These are phyloP conservation scores for Gamsiella multidivaricata DNA, from an alignment of 192 early-diverging fungal species.

Conservation along the genomic window DNA sequence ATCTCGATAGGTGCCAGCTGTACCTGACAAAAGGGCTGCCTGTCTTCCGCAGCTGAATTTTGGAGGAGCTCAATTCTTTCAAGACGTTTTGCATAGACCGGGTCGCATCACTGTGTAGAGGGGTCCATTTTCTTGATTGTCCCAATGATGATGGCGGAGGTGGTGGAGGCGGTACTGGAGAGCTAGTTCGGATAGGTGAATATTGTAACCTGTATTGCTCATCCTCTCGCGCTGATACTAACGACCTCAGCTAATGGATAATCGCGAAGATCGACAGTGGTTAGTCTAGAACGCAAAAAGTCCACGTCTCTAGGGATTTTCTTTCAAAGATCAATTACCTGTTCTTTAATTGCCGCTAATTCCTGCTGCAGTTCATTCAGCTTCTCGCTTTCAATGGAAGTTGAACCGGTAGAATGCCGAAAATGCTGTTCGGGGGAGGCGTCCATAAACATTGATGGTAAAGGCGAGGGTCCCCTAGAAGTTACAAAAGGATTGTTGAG, in stretches of 20 bases:
- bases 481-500: constrained; percentile 6
- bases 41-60: constrained; percentile 39
- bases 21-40: constrained; percentile 45
- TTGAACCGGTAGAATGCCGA: background rate
- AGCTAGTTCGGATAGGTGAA: background rate
- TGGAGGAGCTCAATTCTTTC: constrained; percentile 30
- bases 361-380: constrained; percentile 30
- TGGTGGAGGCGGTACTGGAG: constrained; percentile 7
- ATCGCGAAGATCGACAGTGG: background rate
- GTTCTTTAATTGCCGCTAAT: constrained; percentile 35
- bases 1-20: background rate
- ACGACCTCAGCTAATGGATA: constrained; percentile 17
- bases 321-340: constrained; percentile 6
- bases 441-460: background rate
- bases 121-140: constrained; percentile 20
- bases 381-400: constrained; percentile 21
- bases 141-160: constrained; percentile 14
- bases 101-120: constrained; percentile 17
- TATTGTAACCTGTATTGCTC: constrained; percentile 4
- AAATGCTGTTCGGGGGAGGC: background rate
- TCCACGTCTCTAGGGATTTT: background rate
- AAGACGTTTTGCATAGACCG: constrained; percentile 36
- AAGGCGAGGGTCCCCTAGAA: constrained; percentile 7
- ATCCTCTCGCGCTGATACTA: constrained; percentile 29
- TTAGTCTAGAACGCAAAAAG: background rate